These are phyloP conservation scores for Sarocladium brachiariae DNA, from an alignment of 2,329 filamentous ascomycete genomes.

Conservation along the genomic window DNA sequence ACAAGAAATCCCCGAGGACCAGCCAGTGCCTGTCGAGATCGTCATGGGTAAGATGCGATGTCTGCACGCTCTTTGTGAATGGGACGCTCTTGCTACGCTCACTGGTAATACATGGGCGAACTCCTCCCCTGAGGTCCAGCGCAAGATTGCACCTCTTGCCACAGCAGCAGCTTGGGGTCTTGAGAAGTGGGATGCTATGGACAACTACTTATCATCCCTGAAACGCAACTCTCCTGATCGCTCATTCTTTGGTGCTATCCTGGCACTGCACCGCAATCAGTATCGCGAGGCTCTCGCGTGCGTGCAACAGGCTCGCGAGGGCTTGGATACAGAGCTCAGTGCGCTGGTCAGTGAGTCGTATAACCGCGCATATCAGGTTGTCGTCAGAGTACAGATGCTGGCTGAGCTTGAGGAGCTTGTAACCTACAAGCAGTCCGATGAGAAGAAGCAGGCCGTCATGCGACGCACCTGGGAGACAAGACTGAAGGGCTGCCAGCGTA, in stretches of 20 bases:
- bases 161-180: constrained; percentile 95
- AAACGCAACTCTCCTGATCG: constrained; percentile 88
- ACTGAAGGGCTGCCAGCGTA: constrained; percentile 89
- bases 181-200: constrained; percentile 97
- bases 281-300: constrained; percentile 86
- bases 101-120: constrained; percentile 93
- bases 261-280: constrained; percentile 90
- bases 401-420: constrained; percentile 98
- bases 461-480: constrained; percentile 92
- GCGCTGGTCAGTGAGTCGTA: constrained; percentile 98
- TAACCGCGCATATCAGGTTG: constrained; percentile 94
- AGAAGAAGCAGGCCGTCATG: constrained; percentile 84
- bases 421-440: constrained; percentile 90
- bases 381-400: constrained; percentile 97
- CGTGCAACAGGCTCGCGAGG: constrained; percentile 87
- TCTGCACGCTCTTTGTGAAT: constrained; percentile 92
- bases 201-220: constrained; percentile 92
- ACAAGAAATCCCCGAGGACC: constrained; percentile 52
- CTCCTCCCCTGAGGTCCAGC: constrained; percentile 78
- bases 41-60: constrained; percentile 99
- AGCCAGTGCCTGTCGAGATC: constrained; percentile 71
- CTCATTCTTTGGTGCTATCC: constrained; percentile 94
- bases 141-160: constrained; percentile 85
- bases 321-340: constrained; percentile 89
- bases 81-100: constrained; percentile 84